Conservation (phyloP, 495 filamentous ascomycete species). For the Tetracladium marchalianum region DNA sequence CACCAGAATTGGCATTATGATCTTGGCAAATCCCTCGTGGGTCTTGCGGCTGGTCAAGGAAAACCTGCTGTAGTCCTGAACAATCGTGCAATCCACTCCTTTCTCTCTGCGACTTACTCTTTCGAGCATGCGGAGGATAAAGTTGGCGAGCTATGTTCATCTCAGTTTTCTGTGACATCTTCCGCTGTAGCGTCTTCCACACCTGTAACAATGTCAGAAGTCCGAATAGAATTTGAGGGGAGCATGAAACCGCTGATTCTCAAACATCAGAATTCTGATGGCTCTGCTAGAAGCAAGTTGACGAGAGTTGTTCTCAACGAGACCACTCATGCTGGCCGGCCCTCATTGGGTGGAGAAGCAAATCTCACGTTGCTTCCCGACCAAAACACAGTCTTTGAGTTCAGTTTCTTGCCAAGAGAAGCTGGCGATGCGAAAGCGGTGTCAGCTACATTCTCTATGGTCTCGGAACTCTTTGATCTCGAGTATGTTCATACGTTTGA, state of each 20-base stretch:
- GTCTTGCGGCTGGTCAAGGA: slow-evolving; percentile 33
- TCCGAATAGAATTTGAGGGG: slow-evolving; percentile 62
- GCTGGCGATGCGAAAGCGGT: slow-evolving; percentile 63
- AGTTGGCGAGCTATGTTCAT: slow-evolving; percentile 65
- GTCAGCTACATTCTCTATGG: slow-evolving; percentile 51
- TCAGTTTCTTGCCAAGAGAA: slow-evolving; percentile 67
- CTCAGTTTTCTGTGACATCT: slow-evolving; percentile 68
- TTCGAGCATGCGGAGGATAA: slow-evolving; percentile 70
- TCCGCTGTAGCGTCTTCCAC: slow-evolving; percentile 50
- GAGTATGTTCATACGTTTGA: slow-evolving; percentile 49
- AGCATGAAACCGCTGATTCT: slow-evolving; percentile 49
- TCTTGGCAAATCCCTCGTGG: slow-evolving; percentile 58
- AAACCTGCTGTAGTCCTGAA: slow-evolving; percentile 57
- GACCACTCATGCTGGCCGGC: neutral
- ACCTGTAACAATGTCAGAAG: slow-evolving; percentile 52
- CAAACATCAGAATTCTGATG: slow-evolving; percentile 18
- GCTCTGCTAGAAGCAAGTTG: neutral
- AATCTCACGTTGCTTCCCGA: slow-evolving; percentile 62
- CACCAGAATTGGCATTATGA: slow-evolving; percentile 60
- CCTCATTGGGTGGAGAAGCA: slow-evolving; percentile 40
- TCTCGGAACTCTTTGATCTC: slow-evolving; percentile 57
- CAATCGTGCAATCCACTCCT: slow-evolving; percentile 59
- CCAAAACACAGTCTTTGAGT: slow-evolving; percentile 57
- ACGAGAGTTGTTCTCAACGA: slow-evolving; percentile 21
- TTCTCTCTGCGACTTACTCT: slow-evolving; percentile 59